Conservation (phyloP, 371 early-diverging fungal genomes). For the Dinochytrium kinnereticum region DNA sequence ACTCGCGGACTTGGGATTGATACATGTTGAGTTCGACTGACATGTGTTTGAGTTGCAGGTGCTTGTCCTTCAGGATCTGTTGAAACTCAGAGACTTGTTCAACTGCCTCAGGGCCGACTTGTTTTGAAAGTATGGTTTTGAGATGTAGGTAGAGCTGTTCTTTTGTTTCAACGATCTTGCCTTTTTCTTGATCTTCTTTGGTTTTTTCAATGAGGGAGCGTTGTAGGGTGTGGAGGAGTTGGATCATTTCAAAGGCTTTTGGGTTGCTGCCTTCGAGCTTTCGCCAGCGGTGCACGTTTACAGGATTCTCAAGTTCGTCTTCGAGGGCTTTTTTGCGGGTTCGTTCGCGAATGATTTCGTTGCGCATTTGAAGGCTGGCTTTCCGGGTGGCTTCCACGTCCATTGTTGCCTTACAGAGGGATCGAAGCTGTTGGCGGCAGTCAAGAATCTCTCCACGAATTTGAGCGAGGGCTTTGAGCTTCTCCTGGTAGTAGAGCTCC, state of each 20-base stretch:
- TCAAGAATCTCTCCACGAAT: conserved; percentile 38
- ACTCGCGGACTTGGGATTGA: conserved; percentile 54
- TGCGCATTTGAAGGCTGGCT: conserved; percentile 42
- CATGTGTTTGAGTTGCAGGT: conserved; percentile 52
- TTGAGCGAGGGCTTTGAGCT: conserved; percentile 25
- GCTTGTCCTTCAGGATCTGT: conserved; percentile 54
- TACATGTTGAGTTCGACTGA: conserved; percentile 61
- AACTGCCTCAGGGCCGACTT: conserved; percentile 56
- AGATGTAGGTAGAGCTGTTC: conserved; percentile 59
- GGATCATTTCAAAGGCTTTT: conserved; percentile 57
- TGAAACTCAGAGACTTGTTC: conserved; percentile 55
- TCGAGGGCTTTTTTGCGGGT: conserved; percentile 59
- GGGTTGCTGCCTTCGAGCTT: conserved; percentile 60
- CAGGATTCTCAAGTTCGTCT: conserved; percentile 59
- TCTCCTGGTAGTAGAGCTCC: conserved; percentile 51
- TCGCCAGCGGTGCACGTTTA: conserved; percentile 65
- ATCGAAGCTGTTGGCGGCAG: conserved; percentile 20
- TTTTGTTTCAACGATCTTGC: conserved; percentile 46
- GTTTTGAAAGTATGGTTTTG: conserved; percentile 54
- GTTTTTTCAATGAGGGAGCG: conserved; percentile 54
- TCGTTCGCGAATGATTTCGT: conserved; percentile 47
- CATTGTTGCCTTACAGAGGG: conserved; percentile 33
- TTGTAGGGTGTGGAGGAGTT: conserved; percentile 60
- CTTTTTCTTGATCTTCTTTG: conserved; percentile 55
- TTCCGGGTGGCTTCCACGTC: conserved; percentile 35